Evolutionary conservation across 2,329 filamentous ascomycete species (phyloP).

Genomic region (Penicillium sp.): DNA sequence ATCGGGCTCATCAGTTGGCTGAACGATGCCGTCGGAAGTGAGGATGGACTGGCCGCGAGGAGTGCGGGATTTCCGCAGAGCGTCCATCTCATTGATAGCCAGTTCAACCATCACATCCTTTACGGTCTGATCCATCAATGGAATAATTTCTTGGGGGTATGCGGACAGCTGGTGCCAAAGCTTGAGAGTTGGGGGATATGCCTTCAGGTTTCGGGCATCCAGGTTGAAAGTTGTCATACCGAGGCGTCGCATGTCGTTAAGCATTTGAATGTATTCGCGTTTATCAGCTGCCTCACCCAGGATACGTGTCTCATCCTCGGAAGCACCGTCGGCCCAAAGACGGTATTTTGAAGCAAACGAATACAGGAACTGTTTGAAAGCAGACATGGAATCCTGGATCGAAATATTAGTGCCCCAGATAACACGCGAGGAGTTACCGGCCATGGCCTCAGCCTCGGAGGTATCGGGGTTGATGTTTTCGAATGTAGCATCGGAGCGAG

Average conservation of each 20-base stretch:
- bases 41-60: slow-evolving; percentile 24
- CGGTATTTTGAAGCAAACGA: slow-evolving; percentile 94
- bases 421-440: slow-evolving; percentile 74
- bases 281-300: slow-evolving; percentile 68
- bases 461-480: slow-evolving; percentile 75
- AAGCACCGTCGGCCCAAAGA: slow-evolving; percentile 81
- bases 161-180: slow-evolving; percentile 92
- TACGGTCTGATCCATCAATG: slow-evolving; percentile 90
- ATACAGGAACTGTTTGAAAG: slow-evolving; percentile 87
- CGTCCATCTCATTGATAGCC: slow-evolving; percentile 74
- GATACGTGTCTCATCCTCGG: slow-evolving; percentile 69
- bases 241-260: slow-evolving; percentile 87
- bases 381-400: slow-evolving; percentile 79
- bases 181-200: slow-evolving; percentile 89
- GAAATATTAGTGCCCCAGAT: slow-evolving; percentile 99
- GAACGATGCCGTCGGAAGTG: slow-evolving; percentile 19
- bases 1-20: slow-evolving; percentile 59
- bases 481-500: slow-evolving; percentile 61
- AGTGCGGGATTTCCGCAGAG: slow-evolving; percentile 50
- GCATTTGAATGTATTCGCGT: slow-evolving; percentile 78
- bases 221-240: slow-evolving; percentile 82
- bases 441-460: slow-evolving; percentile 85
- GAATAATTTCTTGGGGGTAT: slow-evolving; percentile 94
- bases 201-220: slow-evolving; percentile 82
- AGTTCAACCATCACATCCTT: slow-evolving; percentile 93